These are phyloP conservation scores for Benincasa hispida DNA, from an alignment of 306 rosid genomes.

Conservation along the genomic window DNA sequence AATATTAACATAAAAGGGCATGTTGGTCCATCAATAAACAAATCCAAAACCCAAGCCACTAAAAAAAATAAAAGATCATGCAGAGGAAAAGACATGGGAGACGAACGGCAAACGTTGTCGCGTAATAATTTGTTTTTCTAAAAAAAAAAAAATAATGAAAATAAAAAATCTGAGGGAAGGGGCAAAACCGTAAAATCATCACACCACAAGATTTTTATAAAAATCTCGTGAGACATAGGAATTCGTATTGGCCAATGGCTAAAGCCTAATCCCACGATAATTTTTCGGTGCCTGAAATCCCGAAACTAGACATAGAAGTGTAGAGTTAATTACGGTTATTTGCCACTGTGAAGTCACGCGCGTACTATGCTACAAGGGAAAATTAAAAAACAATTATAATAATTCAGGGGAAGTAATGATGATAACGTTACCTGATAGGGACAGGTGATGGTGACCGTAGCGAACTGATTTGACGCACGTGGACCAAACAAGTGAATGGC, in stretches of 20 bases:
- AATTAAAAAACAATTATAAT: neutral
- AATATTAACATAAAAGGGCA: neutral
- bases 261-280: neutral
- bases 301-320: neutral
- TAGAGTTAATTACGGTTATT: neutral
- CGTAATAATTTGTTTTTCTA: neutral
- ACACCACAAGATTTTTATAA: neutral
- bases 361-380: neutral
- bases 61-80: neutral
- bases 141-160: too few species aligned
- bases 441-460: neutral
- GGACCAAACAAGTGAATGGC: constrained; percentile 9
- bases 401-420: constrained; percentile 13
- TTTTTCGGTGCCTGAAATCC: neutral
- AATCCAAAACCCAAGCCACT: neutral
- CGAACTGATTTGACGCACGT: constrained; percentile 11
- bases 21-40: neutral
- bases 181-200: neutral
- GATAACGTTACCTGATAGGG: neutral
- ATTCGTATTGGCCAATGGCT: neutral
- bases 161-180: neutral
- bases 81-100: neutral
- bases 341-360: constrained; percentile 3
- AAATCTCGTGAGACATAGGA: neutral
- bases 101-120: constrained; percentile 1